Percentiles rank a stretch among this genome's conserved stretches.
Conservation (phyloP, 352 stramenopile species). For the Ophiocytium majus region DNA sequence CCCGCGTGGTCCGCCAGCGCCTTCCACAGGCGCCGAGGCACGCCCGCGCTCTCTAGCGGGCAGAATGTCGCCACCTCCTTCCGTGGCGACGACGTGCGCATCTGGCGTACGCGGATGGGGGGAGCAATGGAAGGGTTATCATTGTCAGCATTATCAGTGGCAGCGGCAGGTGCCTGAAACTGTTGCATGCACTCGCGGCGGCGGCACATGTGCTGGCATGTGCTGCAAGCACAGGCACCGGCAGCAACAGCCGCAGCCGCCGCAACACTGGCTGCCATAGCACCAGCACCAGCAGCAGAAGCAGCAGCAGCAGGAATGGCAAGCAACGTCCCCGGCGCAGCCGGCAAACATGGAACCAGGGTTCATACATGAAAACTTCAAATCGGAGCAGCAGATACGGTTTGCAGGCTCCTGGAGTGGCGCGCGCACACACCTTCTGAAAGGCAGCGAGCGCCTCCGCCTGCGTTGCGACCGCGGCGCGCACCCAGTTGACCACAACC, state of each 20-base stretch:
- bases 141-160: neutral
- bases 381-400: neutral
- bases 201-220: neutral
- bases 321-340: slow-evolving; percentile 54
- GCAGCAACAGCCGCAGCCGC: neutral
- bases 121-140: neutral
- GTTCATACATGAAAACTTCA: neutral
- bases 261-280: neutral
- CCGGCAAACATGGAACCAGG: neutral
- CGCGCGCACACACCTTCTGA: slow-evolving; percentile 59
- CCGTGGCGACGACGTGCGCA: neutral
- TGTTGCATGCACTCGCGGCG: neutral
- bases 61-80: slow-evolving; percentile 25
- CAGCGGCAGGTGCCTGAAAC: neutral
- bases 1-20: slow-evolving; percentile 57
- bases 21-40: slow-evolving; percentile 64
- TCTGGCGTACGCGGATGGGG: no score
- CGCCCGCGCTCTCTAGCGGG: neutral
- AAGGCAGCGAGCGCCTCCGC: slow-evolving; percentile 54
- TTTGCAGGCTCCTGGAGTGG: no score
- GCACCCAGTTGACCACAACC: slow-evolving; percentile 65
- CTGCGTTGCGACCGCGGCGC: neutral
- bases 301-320: slow-evolving; percentile 26
- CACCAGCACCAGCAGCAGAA: neutral
- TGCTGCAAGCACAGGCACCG: neutral